phyloP scores from a whole-genome alignment of 2,329 filamentous ascomycete species.

The Fusarium oxysporum region DNA sequence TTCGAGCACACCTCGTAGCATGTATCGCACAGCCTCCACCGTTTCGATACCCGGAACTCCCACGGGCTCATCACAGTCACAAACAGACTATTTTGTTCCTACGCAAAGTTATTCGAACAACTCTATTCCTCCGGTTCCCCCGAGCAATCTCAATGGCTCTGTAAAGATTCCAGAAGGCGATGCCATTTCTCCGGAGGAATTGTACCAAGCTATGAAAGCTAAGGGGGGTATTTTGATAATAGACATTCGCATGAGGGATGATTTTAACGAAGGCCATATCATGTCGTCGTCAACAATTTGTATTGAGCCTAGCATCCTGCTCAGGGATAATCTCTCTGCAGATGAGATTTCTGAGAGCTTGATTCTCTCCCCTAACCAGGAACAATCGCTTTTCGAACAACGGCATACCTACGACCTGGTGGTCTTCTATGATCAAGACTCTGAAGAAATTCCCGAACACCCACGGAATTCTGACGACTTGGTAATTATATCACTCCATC shows the following conservation, averaged over 20 bases:
- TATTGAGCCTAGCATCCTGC: slow-evolving; percentile 81
- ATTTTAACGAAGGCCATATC: slow-evolving; percentile 91
- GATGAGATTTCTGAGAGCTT: slow-evolving; percentile 74
- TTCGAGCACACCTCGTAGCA: slow-evolving; percentile 71
- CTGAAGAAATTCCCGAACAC: slow-evolving; percentile 61
- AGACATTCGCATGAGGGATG: slow-evolving; percentile 82
- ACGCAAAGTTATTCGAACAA: slow-evolving; percentile 45
- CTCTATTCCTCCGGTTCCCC: slow-evolving; percentile 50
- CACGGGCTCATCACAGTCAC: slow-evolving; percentile 44
- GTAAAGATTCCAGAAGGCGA: slow-evolving; percentile 65
- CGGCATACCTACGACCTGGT: slow-evolving; percentile 85
- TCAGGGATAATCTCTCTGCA: slow-evolving; percentile 75
- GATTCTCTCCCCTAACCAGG: slow-evolving; percentile 77
- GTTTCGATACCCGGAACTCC: slow-evolving; percentile 51
- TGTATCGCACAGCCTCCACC: slow-evolving; percentile 70
- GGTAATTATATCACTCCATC: slow-evolving; percentile 78
- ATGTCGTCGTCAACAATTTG: slow-evolving; percentile 87
- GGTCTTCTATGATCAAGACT: slow-evolving; percentile 86
- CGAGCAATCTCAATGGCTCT: slow-evolving; percentile 54
- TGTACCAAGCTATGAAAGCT: slow-evolving; percentile 75
- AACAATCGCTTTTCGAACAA: slow-evolving; percentile 78
- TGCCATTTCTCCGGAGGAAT: slow-evolving; percentile 73
- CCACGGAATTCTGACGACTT: slow-evolving; percentile 55
- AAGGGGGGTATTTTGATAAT: slow-evolving; percentile 78
- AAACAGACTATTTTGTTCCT: slow-evolving; percentile 50